Conservation (phyloP, 2,329 filamentous ascomycete species). For the Helminthosporium solani region DNA sequence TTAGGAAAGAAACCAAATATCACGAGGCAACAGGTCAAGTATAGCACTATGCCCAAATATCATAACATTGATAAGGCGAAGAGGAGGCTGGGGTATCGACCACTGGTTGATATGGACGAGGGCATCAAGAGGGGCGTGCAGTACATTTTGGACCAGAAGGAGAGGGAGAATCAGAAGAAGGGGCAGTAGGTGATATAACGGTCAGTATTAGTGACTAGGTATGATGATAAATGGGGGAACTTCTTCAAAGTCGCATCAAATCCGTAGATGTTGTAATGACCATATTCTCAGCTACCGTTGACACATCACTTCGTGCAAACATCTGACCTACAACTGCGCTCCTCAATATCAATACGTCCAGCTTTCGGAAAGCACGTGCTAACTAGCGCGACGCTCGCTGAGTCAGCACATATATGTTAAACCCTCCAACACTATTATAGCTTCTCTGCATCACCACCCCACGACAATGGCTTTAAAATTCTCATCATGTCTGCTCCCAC, state of each 20-base stretch:
- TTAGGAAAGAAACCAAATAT: conserved; percentile 49
- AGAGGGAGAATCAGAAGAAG: conserved; percentile 38
- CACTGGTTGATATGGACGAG: conserved; percentile 66
- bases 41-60: conserved; percentile 74
- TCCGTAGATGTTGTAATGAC: not conserved
- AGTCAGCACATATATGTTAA: not conserved
- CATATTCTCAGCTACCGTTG: too few relatives aligned
- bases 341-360: too few relatives aligned
- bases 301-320: too few relatives aligned
- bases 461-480: conserved; percentile 28
- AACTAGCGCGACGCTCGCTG: conserved; percentile 4
- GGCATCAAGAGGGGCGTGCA: conserved; percentile 53
- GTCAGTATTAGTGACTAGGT: not conserved
- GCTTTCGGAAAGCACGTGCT: not conserved
- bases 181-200: conserved; percentile 23
- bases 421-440: not conserved
- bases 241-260: not conserved
- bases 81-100: conserved; percentile 66
- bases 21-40: conserved; percentile 55
- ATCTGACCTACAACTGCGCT: too few relatives aligned
- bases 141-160: conserved; percentile 40
- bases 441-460: not conserved
- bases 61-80: conserved; percentile 77
- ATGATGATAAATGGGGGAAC: not conserved
- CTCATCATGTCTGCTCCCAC: conserved; percentile 34